A percentile compares a stretch with the other conserved stretches of the same genome.
These are phyloP conservation scores for Apiospora pterosperma DNA, from an alignment of 2,329 filamentous ascomycete species.

Conservation along the genomic window DNA sequence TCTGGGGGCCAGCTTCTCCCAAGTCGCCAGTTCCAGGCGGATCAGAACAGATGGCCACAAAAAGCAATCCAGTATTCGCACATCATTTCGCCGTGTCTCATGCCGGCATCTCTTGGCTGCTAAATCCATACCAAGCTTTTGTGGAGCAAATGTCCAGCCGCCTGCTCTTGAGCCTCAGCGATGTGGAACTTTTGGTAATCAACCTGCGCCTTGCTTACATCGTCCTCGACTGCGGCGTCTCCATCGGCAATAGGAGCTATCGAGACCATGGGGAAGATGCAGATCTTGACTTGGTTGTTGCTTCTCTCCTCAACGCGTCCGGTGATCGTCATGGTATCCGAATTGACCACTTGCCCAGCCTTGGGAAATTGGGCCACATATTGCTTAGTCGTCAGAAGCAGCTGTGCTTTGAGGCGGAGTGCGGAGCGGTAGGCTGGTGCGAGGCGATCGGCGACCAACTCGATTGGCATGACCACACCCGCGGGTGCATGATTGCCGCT, in stretches of 20 bases:
- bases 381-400: not conserved
- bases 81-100: too few relatives aligned
- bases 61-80: not conserved
- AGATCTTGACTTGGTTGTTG: not conserved
- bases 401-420: not conserved
- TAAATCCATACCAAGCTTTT: not conserved
- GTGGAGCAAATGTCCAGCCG: not conserved
- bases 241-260: not conserved
- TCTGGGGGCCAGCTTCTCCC: not conserved
- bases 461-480: not conserved
- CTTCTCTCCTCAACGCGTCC: not conserved
- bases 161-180: not conserved
- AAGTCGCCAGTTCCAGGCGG: too few relatives aligned
- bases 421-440: not conserved
- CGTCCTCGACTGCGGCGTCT: not conserved
- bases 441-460: not conserved
- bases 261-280: not conserved
- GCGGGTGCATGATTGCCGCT: rapidly evolving
- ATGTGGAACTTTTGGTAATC: not conserved
- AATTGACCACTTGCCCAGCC: not conserved
- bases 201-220: not conserved
- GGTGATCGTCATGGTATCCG: not conserved
- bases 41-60: not conserved
- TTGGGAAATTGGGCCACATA: not conserved
- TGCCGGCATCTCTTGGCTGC: too few relatives aligned